Base-by-base conservation (phyloP, 345 rosid species). In the Garcia nutans region DNA sequence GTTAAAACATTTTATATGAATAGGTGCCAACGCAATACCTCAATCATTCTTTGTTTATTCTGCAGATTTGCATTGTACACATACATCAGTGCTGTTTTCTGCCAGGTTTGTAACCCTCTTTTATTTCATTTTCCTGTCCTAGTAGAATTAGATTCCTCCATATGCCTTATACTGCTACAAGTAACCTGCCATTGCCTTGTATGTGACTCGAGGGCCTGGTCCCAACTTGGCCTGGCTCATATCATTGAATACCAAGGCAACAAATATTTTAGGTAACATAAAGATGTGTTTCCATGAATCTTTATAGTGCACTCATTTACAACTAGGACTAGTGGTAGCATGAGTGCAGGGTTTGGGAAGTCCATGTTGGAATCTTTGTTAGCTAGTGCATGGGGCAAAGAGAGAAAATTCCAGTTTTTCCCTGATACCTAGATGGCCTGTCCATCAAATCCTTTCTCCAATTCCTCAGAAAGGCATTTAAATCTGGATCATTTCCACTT, bases 61-160 rank as follows among this genome's bases (percentile, higher is more conserved):
- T 81, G 80, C 80, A 81, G 84, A 73, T 60, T 73, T 28, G 17
- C 62, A 8, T 60, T 73, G 44, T 81, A 69, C 66, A 73, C 66
- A 67, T 81, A 72, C 74, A 31, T 77, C 65, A 69, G 84, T 19
- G 17, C 75, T 5, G 22, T 77, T 64, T 33, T 73, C 63, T 81
- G 78, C 78, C 77, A 81, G 84, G 84, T 81, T 28, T 56, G 80
- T 61, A 24, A 8, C 23, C 17, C 20, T 7, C 47, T 28, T 75
- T 75, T 75, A 31, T 74, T 67, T 17, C 0, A 22, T 68, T 52
- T 8, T 20, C 22, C 37, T 68, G 42, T 12, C 42, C 72, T 68
- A 10, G 24, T 65, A 13, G 58, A 68, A 11, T 8, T 47, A 60
- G 58, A 50, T 68, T 6, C 24, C 20, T 15, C 55, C 26, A 45